Evolutionary conservation across 139 green algal species (phyloP), one percentile per base, ranked within the genome.

Genomic region (Marvania coccoides): DNA sequence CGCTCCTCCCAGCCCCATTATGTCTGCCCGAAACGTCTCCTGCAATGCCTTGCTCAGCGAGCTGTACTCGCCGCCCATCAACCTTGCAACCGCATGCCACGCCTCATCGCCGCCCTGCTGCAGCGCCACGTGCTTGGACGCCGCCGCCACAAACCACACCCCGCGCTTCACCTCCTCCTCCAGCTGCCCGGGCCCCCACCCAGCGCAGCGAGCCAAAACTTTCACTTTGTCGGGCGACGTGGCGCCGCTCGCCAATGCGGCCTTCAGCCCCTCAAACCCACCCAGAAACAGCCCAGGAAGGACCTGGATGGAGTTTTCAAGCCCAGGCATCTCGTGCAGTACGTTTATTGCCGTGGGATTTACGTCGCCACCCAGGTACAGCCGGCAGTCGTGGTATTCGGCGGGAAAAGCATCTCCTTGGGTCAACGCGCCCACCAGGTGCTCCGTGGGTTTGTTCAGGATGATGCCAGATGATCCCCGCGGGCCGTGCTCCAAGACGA

Each of bases 311-410:
- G 47, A 35, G 9, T 73, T 80, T 31, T 81, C 38, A 28, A 91
- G 56, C 5, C 79, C 69, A 6, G 38, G 54, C 33, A 83, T 38
- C 33, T 55, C 55, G 70, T 95, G 89, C 40, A 94, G 24, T 42
- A 90, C 54, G 57, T 86, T 72, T 31, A 91, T 61, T 34, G 80
- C 78, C 29, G 78, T 70, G 0, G 38, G 33, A 24, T 84, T 85
- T 30, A 96, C 86, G 66, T 95, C 88, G 3, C 89, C 89, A 8
- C 89, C 89, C 5, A 93, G 61, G 61, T 88, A 91, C 24, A 96
- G 63, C 13, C 26, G 31, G 36, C 73, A 82, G 8, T 76, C 40
- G 2, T 40, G 61, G 39, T 92, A 91, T 47, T 85, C 77, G 2
- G 72, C 71, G 42, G 51, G 55, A 5, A 87, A 47, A n/a, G 34